Evolutionary conservation across 352 stramenopile genomes (phyloP).

Genomic region (Vaucheria bursata): DNA sequence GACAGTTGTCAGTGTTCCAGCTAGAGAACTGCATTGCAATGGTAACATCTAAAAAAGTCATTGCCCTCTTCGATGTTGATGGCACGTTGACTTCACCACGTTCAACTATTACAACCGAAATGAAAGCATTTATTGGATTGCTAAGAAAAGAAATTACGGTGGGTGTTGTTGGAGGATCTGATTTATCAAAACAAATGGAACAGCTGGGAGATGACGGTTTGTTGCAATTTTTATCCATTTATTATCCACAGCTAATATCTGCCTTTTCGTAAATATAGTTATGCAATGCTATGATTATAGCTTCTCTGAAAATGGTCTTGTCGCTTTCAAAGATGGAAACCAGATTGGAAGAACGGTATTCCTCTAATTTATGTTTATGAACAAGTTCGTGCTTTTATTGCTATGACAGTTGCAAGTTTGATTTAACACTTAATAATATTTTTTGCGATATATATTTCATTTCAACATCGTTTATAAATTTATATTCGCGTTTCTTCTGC

Average conservation of each 20-base stretch:
- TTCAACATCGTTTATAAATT: too few relatives aligned
- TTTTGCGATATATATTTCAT: too few relatives aligned
- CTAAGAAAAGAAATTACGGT: slow-evolving; percentile 86
- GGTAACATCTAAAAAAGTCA: too few relatives aligned
- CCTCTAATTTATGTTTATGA: too few relatives aligned
- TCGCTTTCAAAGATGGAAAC: slow-evolving; percentile 89
- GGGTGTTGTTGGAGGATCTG: slow-evolving; percentile 93
- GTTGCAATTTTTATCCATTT: slow-evolving; percentile 3
- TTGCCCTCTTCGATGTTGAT: slow-evolving; percentile 98
- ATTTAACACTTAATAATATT: too few relatives aligned
- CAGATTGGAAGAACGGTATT: slow-evolving; percentile 76
- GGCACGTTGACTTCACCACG: slow-evolving; percentile 89
- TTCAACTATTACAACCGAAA: slow-evolving; percentile 77
- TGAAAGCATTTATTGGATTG: slow-evolving; percentile 82
- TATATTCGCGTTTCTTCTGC: too few relatives aligned
- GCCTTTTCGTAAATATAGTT: slow-evolving; percentile 10
- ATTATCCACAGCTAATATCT: too few relatives aligned
- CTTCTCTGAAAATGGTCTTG: slow-evolving; percentile 97
- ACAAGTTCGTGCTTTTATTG: too few relatives aligned
- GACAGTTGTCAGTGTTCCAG: too few relatives aligned
- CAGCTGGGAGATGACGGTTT: slow-evolving; percentile 84
- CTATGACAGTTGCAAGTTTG: too few relatives aligned
- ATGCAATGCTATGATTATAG: slow-evolving; percentile 89
- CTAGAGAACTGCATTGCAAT: too few relatives aligned
- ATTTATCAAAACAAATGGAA: slow-evolving; percentile 97